Percentiles rank a stretch among this genome's conserved stretches.
These are phyloP conservation scores for Cetradonia linearis DNA, from an alignment of 495 filamentous ascomycete species.

Conservation along the genomic window DNA sequence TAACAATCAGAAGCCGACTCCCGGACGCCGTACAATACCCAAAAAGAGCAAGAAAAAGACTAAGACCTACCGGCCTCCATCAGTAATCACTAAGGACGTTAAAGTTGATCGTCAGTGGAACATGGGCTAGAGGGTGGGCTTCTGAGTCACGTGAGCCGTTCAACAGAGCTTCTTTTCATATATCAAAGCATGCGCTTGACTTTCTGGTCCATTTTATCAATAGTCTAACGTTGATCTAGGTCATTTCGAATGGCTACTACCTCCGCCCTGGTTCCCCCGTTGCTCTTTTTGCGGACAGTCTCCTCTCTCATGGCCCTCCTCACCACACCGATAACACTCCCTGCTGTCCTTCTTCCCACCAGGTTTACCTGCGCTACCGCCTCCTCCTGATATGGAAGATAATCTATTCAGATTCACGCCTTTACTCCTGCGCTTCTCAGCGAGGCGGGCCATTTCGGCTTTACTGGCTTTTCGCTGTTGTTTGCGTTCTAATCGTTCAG, in stretches of 20 bases:
- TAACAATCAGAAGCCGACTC: neutral
- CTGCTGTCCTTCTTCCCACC: slow-evolving; percentile 15
- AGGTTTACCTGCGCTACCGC: slow-evolving; percentile 10
- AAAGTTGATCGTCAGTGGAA: neutral
- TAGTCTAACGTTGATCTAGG: slow-evolving; percentile 12
- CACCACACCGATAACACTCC: slow-evolving; percentile 21
- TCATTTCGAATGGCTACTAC: neutral
- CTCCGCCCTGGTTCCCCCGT: neutral
- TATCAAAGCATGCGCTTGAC: neutral
- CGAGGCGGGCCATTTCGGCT: slow-evolving; percentile 18
- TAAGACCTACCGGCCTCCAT: neutral
- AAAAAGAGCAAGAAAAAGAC: neutral
- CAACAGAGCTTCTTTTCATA: neutral
- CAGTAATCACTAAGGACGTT: neutral
- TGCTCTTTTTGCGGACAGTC: slow-evolving; percentile 19
- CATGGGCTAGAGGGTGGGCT: neutral
- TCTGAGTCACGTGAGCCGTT: slow-evolving; percentile 3
- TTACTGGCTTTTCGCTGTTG: slow-evolving; percentile 17
- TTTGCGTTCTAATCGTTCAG: slow-evolving; percentile 14
- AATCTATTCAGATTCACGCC: slow-evolving; percentile 20
- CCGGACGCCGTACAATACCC: neutral
- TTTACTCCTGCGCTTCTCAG: slow-evolving; percentile 17
- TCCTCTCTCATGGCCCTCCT: slow-evolving; percentile 19
- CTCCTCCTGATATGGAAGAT: slow-evolving; percentile 20
- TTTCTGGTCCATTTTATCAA: neutral